These are phyloP conservation scores for Vigna angularis DNA, from an alignment of 306 rosid genomes.

Conservation along the genomic window DNA sequence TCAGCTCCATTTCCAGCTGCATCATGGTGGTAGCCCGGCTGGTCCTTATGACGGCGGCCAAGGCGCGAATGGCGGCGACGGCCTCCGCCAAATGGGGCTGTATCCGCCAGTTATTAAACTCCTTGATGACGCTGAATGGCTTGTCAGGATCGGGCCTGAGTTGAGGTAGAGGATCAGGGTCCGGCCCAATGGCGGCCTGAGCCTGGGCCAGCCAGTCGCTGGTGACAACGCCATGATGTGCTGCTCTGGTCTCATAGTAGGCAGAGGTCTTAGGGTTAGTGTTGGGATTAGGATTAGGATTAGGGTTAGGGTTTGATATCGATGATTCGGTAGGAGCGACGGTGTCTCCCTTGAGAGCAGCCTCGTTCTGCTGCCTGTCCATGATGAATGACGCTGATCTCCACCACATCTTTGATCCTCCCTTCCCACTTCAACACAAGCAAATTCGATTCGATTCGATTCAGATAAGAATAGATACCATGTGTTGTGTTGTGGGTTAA, in stretches of 20 bases:
- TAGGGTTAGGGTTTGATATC: not conserved
- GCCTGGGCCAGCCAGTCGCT: slow-evolving; percentile 94
- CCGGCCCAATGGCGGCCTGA: slow-evolving; percentile 64
- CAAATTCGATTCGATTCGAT: not conserved
- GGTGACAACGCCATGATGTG: slow-evolving; percentile 81
- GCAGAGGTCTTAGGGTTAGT: slow-evolving; percentile 60
- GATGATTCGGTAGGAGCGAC: not conserved
- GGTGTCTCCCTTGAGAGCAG: slow-evolving; percentile 47
- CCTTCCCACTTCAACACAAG: not conserved
- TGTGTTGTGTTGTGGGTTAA: too few species aligned
- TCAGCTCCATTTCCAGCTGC: slow-evolving; percentile 89
- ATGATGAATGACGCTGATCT: slow-evolving; percentile 84
- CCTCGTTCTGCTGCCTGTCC: slow-evolving; percentile 56
- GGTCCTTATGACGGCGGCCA: slow-evolving; percentile 78
- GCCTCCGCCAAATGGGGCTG: slow-evolving; percentile 96
- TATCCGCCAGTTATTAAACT: slow-evolving; percentile 81
- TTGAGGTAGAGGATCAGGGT: slow-evolving; percentile 24
- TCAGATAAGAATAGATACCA: not conserved
- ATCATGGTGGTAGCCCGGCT: slow-evolving; percentile 83
- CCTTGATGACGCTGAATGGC: slow-evolving; percentile 74
- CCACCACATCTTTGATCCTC: slow-evolving; percentile 64
- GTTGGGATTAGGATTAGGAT: not conserved
- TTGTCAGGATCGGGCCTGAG: slow-evolving; percentile 40
- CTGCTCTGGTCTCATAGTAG: slow-evolving; percentile 76
- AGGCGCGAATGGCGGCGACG: slow-evolving; percentile 83